These are phyloP conservation scores for Pholiota microspora DNA, from an alignment of 768 basidiomycete genomes.

Conservation along the genomic window DNA sequence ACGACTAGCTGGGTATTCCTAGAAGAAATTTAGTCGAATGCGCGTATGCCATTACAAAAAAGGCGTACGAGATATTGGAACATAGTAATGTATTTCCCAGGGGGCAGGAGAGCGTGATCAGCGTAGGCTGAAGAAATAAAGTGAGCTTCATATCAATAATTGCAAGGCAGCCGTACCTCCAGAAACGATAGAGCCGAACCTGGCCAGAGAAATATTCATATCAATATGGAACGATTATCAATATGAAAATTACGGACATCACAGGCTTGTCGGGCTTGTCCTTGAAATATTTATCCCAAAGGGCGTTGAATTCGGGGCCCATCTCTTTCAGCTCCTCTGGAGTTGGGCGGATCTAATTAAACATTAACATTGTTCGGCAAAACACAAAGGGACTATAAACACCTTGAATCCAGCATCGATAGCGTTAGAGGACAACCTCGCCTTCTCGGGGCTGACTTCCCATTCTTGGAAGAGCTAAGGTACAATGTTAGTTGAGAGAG, in stretches of 20 bases:
- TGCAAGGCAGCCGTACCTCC: constrained; percentile 6
- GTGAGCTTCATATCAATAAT: neutral
- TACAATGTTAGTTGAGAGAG: neutral
- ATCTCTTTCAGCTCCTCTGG: constrained; percentile 71
- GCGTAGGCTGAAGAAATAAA: constrained; percentile 45
- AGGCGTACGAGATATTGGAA: constrained; percentile 61
- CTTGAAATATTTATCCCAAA: constrained; percentile 73
- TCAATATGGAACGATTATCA: no score
- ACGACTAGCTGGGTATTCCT: constrained; percentile 73
- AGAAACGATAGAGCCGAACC: constrained; percentile 67
- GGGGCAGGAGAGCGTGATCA: constrained; percentile 67
- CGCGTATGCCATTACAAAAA: neutral
- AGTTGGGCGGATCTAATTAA: constrained; percentile 60
- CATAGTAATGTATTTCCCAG: constrained; percentile 72
- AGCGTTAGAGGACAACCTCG: constrained; percentile 63
- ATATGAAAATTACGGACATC: constrained; percentile 46
- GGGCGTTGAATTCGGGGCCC: constrained; percentile 72
- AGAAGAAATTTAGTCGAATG: neutral
- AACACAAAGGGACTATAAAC: neutral
- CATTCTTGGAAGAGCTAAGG: constrained; percentile 56
- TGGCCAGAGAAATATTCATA: no score
- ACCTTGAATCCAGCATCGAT: constrained; percentile 79
- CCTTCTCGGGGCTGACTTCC: constrained; percentile 67
- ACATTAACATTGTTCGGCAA: neutral
- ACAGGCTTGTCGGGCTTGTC: constrained; percentile 80